phyloP scores from a whole-genome alignment of 2,329 filamentous ascomycete genomes.

The Sordariomycetes sp. region DNA sequence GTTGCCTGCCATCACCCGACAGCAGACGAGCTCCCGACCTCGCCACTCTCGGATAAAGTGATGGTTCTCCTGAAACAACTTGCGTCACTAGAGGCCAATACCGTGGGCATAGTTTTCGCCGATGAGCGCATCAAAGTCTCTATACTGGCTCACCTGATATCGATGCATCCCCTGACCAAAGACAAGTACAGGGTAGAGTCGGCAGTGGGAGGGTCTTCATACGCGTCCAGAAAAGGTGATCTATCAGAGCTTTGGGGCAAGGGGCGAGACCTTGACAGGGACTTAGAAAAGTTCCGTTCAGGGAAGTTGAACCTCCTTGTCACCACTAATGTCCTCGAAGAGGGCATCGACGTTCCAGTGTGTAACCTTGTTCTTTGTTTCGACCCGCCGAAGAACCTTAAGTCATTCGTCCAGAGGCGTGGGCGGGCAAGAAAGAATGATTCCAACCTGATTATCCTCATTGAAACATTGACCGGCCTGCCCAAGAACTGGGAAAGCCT shows the following conservation, averaged over 20 bases:
- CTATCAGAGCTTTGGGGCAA: constrained; percentile 21
- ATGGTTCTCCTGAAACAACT: constrained; percentile 37
- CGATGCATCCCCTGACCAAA: constrained; percentile 31
- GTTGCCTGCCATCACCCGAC: constrained; percentile 15
- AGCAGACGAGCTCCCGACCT: constrained; percentile 7
- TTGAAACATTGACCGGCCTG: constrained; percentile 15
- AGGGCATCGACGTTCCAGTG: constrained; percentile 54
- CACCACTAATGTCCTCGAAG: constrained; percentile 51
- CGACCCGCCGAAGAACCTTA: constrained; percentile 32
- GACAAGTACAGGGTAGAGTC: constrained; percentile 34
- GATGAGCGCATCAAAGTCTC: constrained; percentile 46
- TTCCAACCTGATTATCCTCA: constrained; percentile 35
- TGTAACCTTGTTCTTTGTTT: constrained; percentile 51
- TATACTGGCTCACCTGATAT: constrained; percentile 45
- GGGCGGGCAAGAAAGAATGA: constrained; percentile 35
- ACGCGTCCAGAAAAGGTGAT: constrained; percentile 19
- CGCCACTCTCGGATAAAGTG: constrained; percentile 43
- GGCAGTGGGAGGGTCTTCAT: constrained; percentile 39
- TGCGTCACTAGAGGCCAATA: background rate
- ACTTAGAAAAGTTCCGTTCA: constrained; percentile 33
- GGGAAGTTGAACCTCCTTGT: constrained; percentile 44
- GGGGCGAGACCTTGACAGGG: constrained; percentile 17
- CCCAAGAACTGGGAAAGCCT: constrained; percentile 46
- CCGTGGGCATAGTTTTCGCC: constrained; percentile 54
- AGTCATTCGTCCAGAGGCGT: constrained; percentile 44